A percentile compares a stretch with the other conserved stretches of the same genome.
These are phyloP conservation scores for Naganishia sp. DNA, from an alignment of 1,284 basidiomycete genomes.

Conservation along the genomic window DNA sequence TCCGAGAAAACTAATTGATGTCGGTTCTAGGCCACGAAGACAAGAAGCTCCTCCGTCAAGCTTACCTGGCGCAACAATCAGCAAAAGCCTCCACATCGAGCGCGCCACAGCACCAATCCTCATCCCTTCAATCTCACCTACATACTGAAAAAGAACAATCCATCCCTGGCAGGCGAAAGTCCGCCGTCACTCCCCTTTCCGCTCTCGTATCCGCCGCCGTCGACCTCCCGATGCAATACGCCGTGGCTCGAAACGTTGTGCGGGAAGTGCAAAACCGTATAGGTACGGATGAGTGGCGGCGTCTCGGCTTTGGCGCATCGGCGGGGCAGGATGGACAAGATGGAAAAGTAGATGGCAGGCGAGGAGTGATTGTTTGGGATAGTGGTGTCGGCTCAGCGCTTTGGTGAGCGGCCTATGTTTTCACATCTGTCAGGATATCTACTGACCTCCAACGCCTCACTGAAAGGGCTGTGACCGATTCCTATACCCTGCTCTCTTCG, in stretches of 20 bases:
- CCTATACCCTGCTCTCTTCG: conserved; percentile 22
- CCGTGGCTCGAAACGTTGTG: conserved; percentile 53
- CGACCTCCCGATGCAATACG: conserved; percentile 56
- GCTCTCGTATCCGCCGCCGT: conserved; percentile 54
- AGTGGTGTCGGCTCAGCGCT: conserved; percentile 53
- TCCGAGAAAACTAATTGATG: background rate
- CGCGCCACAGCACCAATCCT: conserved; percentile 32
- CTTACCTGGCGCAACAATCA: conserved; percentile 17
- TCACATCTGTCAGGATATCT: conserved; percentile 8
- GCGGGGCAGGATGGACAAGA: background rate
- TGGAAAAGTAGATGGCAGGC: conserved; percentile 9
- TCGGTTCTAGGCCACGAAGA: conserved; percentile 2
- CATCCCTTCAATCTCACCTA: conserved; percentile 36
- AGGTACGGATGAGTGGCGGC: conserved; percentile 39
- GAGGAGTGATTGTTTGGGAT: conserved; percentile 50
- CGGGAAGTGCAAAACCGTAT: conserved; percentile 50
- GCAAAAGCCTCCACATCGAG: conserved; percentile 27
- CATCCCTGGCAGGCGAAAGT: conserved; percentile 2
- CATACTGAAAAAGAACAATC: conserved; percentile 20
- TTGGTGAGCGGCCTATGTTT: conserved; percentile 48
- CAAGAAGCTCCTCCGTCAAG: conserved; percentile 19
- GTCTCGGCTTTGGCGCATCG: conserved; percentile 33
- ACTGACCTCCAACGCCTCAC: background rate
- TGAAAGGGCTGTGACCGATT: conserved; percentile 34
- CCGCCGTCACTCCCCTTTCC: conserved; percentile 34